Evolutionary conservation across 495 filamentous ascomycete genomes (phyloP).

Genomic region (Tuber melanosporum): DNA sequence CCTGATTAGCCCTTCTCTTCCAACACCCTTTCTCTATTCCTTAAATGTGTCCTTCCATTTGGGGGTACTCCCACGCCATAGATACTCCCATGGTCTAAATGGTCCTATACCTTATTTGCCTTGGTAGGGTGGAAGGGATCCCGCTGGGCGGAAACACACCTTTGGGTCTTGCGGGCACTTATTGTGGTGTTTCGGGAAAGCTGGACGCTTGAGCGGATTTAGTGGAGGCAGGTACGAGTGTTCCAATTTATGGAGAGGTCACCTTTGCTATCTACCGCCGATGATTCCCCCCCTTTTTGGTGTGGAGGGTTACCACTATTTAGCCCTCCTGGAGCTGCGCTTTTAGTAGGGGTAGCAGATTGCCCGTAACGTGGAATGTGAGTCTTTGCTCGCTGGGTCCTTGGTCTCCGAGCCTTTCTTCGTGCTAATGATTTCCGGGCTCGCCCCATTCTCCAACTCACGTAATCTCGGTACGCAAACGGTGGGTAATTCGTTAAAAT

Average conservation of each 20-base stretch:
- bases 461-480: background rate
- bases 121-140: background rate
- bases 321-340: background rate
- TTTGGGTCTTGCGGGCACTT: background rate
- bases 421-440: background rate
- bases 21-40: background rate
- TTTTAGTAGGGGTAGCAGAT: background rate
- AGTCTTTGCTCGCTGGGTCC: background rate
- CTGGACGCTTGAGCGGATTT: background rate
- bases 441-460: background rate
- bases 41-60: background rate
- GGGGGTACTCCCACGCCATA: too few species aligned
- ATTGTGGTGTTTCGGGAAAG: background rate
- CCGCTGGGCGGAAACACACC: conserved; percentile 1
- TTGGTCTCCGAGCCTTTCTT: background rate
- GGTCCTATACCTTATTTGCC: background rate
- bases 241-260: background rate
- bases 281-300: background rate
- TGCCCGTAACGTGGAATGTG: background rate
- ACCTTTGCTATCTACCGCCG: background rate
- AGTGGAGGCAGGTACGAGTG: background rate
- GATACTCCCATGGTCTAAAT: background rate
- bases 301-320: background rate
- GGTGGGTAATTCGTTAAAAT: background rate
- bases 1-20: background rate